Percentiles rank a stretch among this genome's conserved stretches.
Conservation (phyloP, 306 rosid species). For the Cucurbita ficifolia region DNA sequence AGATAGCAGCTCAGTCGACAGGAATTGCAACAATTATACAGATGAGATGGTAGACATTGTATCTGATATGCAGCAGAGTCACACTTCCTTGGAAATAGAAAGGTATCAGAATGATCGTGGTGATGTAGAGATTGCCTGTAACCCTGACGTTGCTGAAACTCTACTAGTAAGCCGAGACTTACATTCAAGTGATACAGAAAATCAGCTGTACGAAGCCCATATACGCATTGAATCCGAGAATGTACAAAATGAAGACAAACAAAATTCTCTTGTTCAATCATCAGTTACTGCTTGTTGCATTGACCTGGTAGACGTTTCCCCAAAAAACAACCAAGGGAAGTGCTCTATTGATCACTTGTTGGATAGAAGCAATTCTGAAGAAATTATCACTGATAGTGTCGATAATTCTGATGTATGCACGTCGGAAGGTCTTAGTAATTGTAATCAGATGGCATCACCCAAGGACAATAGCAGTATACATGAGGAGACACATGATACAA, state of each 20-base stretch:
- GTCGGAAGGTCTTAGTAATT: conserved; percentile 9
- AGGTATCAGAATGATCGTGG: conserved; percentile 11
- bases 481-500: conserved; percentile 13
- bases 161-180: background rate
- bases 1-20: background rate
- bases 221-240: conserved; percentile 4
- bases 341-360: conserved; percentile 16
- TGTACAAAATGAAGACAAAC: background rate
- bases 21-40: background rate
- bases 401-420: conserved; percentile 1
- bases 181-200: background rate
- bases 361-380: conserved; percentile 16
- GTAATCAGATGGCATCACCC: conserved; percentile 12
- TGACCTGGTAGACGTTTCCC: conserved; percentile 14
- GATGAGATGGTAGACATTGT: conserved; percentile 2
- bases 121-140: background rate
- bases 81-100: conserved; percentile 4
- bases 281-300: conserved; percentile 7
- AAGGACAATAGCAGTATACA: conserved; percentile 13
- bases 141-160: background rate
- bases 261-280: conserved; percentile 2
- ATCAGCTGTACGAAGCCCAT: background rate
- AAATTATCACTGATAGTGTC: conserved; percentile 8
- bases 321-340: conserved; percentile 1
- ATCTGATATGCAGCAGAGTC: background rate